Evolutionary conservation across 805 yeast genomes (phyloP), one percentile per base, ranked within the genome.

Genomic region (Wickerhamiella slavikovae): DNA sequence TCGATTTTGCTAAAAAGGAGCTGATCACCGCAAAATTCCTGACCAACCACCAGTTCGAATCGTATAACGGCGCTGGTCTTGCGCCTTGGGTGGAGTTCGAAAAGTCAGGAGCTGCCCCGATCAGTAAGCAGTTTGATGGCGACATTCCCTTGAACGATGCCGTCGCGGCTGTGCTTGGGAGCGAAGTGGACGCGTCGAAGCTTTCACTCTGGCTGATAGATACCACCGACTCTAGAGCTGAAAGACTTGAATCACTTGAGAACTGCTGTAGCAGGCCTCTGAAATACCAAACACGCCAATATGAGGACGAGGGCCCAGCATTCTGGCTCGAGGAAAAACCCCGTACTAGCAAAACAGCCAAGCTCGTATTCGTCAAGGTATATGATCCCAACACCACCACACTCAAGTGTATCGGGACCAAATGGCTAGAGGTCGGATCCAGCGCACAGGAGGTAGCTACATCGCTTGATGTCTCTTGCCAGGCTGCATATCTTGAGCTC

Each of bases 351-450:
- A 31, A 29, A 7, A 24, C 27, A 11, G 24, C 30, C n/a, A 5
- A 13, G 9, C 25, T 42, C 15, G 34, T 42, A 2, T 42, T 40
- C 20, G 21, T 38, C 21, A 42, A 42, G 29, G 32, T 29, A 28
- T 40, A 74, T 51, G 83, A 80, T 43, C 61, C 59, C 1, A 44
- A 46, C 3, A 40, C 51, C 0, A 74, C 69, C 44, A 47, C 57
- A 4, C 45, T 79, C n/a, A 50, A 47, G n/a, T 92, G 93, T 1
- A 51, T 75, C 13, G 64, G 77, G 0, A 76, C 77, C 41, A 46
- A 60, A 3, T 49, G 59, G 13, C 68, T 75, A 1, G 17, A 26
- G 10, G 17, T 24, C 14, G 22, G 11, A 4, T 25, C 20, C 7
- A 7, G 12, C 21, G 10, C 6, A 7, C 21, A 18, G 14, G 24